Conservation (phyloP, 1,139 yeast species). For the Protomyces lactucae-debilis region DNA sequence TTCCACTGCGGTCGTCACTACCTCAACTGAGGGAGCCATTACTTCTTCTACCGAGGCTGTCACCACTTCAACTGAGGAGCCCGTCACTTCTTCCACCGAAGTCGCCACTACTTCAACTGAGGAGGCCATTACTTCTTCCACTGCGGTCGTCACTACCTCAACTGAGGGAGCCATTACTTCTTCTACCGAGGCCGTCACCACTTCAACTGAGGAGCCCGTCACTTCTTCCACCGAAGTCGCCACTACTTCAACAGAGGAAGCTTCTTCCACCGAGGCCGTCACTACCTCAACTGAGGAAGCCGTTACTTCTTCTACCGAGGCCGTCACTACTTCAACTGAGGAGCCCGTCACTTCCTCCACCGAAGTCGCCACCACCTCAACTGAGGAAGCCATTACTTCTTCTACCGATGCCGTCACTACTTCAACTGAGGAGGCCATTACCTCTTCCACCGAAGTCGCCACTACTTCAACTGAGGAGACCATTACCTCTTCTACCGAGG, state of each 20-base stretch:
- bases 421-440: too few relatives aligned
- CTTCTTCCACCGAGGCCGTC: not conserved
- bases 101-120: not conserved
- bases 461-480: not conserved
- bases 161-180: not conserved
- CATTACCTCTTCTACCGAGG: not conserved
- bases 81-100: not conserved
- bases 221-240: not conserved
- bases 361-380: too few relatives aligned
- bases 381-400: too few relatives aligned
- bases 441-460: not conserved
- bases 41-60: not conserved
- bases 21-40: not conserved
- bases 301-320: not conserved
- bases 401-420: too few relatives aligned
- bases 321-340: not conserved
- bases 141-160: not conserved
- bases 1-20: not conserved
- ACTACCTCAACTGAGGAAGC: not conserved
- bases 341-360: not conserved
- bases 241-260: not conserved
- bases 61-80: not conserved
- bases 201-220: not conserved
- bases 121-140: not conserved
- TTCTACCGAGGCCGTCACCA: not conserved